A percentile compares a stretch with the other conserved stretches of the same genome.
phyloP scores from a whole-genome alignment of 2,329 filamentous ascomycete genomes.

The Proliferodiscus dingleyae region DNA sequence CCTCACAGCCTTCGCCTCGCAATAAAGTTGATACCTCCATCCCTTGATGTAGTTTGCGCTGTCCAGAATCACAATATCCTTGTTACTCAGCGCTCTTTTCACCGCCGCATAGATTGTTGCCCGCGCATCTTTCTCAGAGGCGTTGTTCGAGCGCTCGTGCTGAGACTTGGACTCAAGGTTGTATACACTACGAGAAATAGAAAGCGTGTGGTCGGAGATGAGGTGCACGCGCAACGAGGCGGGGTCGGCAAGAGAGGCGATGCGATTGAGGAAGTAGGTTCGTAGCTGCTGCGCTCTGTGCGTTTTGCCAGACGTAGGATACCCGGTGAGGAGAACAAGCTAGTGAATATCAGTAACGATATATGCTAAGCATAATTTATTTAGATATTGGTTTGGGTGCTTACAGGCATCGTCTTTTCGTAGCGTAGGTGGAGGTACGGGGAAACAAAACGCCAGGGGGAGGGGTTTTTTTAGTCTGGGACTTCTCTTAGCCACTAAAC shows the following conservation, averaged over 20 bases:
- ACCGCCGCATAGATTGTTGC: constrained; percentile 72
- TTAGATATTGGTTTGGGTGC: background rate
- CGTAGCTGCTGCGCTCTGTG: constrained; percentile 5
- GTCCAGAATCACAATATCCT: constrained; percentile 75
- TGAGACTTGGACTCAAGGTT: constrained; percentile 54
- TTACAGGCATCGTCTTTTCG: background rate
- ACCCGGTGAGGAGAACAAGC: constrained; percentile 63
- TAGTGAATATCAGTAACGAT: no score
- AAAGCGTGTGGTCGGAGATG: constrained; percentile 67
- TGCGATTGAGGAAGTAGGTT: constrained; percentile 36
- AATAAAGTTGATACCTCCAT: constrained; percentile 81
- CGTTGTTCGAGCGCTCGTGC: constrained; percentile 65
- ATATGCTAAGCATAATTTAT: background rate
- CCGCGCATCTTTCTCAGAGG: constrained; percentile 75
- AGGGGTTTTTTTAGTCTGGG: no score
- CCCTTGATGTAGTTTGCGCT: constrained; percentile 86
- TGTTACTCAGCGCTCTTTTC: constrained; percentile 66
- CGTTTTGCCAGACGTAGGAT: constrained; percentile 61
- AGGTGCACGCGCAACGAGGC: constrained; percentile 60
- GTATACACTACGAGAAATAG: constrained; percentile 67
- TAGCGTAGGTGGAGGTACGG: no score
- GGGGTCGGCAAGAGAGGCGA: constrained; percentile 27
- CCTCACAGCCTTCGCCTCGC: constrained; percentile 74
- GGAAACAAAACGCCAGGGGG: no score
- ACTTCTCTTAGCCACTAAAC: no score